These are phyloP conservation scores for Lathyrus oleraceus DNA, from an alignment of 306 rosid species.

Conservation along the genomic window DNA sequence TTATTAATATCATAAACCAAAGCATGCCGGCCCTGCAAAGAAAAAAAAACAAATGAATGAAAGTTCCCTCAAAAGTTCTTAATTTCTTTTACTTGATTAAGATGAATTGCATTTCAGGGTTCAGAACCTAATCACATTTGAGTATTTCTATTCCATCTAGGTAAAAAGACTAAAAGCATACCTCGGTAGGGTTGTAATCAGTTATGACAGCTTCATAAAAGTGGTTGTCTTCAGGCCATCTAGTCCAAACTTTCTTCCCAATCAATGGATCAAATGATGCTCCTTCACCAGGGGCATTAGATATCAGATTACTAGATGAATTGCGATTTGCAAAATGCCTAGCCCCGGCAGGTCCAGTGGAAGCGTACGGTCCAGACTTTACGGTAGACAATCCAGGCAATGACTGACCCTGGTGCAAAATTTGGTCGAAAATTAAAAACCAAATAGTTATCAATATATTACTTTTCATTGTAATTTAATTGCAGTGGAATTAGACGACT, in stretches of 20 bases:
- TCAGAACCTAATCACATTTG: conserved; percentile 21
- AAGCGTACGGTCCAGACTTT: conserved; percentile 56
- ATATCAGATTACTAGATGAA: conserved; percentile 53
- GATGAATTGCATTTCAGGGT: conserved; percentile 17
- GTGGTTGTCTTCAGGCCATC: conserved; percentile 95
- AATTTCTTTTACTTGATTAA: not conserved
- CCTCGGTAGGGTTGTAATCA: conserved; percentile 72
- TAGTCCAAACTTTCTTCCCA: conserved; percentile 91
- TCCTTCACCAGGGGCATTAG: conserved; percentile 55
- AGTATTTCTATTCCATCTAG: not conserved
- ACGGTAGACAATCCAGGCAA: conserved; percentile 58
- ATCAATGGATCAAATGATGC: conserved; percentile 57
- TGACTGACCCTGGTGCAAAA: conserved; percentile 53
- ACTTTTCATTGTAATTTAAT: conserved; percentile 17
- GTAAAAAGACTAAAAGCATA: too few relatives aligned
- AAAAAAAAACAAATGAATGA: conserved; percentile 1
- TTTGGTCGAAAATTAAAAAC: conserved; percentile 32
- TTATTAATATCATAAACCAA: conserved; percentile 81
- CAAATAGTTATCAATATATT: conserved; percentile 1
- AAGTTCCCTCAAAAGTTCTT: not conserved
- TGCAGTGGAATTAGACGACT: not conserved
- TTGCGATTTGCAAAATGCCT: conserved; percentile 62
- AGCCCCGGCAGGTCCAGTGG: conserved; percentile 54
- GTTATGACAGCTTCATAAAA: conserved; percentile 92
- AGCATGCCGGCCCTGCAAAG: conserved; percentile 81